Base-by-base conservation (phyloP, 2,329 filamentous ascomycete species). In the Colletotrichum cordylinicola region DNA sequence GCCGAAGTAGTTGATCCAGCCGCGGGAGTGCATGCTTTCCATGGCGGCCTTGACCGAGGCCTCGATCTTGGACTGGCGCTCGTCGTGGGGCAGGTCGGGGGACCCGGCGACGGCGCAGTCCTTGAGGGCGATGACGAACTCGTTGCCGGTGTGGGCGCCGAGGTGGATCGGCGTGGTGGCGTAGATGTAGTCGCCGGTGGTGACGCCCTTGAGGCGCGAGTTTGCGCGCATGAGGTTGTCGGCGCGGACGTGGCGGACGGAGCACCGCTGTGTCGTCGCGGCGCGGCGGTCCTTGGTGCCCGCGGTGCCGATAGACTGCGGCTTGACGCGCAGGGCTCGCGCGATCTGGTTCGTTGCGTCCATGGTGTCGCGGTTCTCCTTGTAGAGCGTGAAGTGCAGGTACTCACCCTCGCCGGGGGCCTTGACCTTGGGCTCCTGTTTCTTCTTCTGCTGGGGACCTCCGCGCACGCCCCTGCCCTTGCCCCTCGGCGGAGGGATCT, bases 1-100 rank as follows among this genome's bases (percentile, higher is more conserved):
- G 10, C 97, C 97, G 82, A 96, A 99, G 86, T 98, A 99, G 85
- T 99, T 99, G 85, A 99, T 93, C 88, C 98, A 99, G 4, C 97
- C 97, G 60, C 93, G 90, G 58, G 92, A 86, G 70, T 90, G 88
- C 79, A 98, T 91, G 77, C 93, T 91, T 56, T 90, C 87, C 67
- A 98, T 86, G 1, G 95, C 89, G 16, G 88, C 83, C 72, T 88
- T 88, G 12, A 92, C 87, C 48, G 90, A 83, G 67, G 60, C 58
- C 24, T 48, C 58, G 67, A 78, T 77, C 37, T 65, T 86, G 80
- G n/a, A 80, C 79, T 18, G 83, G 56, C 77, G 77, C 29, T 72
- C 75, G 15, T 56, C 43, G 33, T 73, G 68, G 27, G 75, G 37
- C 4, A 78, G 55, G 33, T 67, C 27, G 33, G 68, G 70, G 16